Evolutionary conservation across 2,329 filamentous ascomycete species (phyloP).

Genomic region (Botrytis aclada): DNA sequence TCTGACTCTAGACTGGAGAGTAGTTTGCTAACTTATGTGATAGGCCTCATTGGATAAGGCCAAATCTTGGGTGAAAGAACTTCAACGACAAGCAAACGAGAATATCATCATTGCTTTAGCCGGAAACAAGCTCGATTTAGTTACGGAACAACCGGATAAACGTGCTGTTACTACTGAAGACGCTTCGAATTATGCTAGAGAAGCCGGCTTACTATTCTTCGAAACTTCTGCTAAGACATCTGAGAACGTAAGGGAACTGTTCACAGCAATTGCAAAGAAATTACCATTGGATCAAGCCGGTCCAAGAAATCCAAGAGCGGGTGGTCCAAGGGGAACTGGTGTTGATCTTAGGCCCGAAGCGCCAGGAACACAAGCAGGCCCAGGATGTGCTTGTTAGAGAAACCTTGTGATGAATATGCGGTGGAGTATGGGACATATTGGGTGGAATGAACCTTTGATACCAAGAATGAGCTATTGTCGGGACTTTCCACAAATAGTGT

Average conservation of each 20-base stretch:
- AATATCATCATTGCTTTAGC: slow-evolving; percentile 99
- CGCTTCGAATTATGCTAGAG: slow-evolving; percentile 90
- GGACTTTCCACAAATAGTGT: slow-evolving; percentile 23
- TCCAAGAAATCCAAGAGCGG: slow-evolving; percentile 74
- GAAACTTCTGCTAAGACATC: slow-evolving; percentile 98
- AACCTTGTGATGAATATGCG: slow-evolving; percentile 20
- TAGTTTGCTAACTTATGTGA: neutral
- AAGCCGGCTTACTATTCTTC: slow-evolving; percentile 94
- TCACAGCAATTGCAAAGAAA: slow-evolving; percentile 97
- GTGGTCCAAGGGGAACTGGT: slow-evolving; percentile 48
- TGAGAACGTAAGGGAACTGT: slow-evolving; percentile 92
- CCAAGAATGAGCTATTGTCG: slow-evolving; percentile 22
- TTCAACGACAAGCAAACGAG: slow-evolving; percentile 97
- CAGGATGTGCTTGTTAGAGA: slow-evolving; percentile 61
- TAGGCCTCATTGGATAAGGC: slow-evolving; percentile 97
- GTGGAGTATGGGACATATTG: slow-evolving; percentile 27
- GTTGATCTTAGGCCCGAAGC: slow-evolving; percentile 60
- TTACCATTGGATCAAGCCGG: slow-evolving; percentile 93
- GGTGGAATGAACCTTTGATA: slow-evolving; percentile 22
- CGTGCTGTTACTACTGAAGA: slow-evolving; percentile 85
- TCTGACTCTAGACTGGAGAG: neutral
- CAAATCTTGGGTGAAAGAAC: slow-evolving; percentile 98
- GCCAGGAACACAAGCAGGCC: slow-evolving; percentile 56
- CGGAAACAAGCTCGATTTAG: slow-evolving; percentile 96
- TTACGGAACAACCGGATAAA: slow-evolving; percentile 92